A percentile compares a stretch with the other conserved stretches of the same genome.
Evolutionary conservation across 2,329 filamentous ascomycete species (phyloP).

Genomic region (Penicillium sp.): DNA sequence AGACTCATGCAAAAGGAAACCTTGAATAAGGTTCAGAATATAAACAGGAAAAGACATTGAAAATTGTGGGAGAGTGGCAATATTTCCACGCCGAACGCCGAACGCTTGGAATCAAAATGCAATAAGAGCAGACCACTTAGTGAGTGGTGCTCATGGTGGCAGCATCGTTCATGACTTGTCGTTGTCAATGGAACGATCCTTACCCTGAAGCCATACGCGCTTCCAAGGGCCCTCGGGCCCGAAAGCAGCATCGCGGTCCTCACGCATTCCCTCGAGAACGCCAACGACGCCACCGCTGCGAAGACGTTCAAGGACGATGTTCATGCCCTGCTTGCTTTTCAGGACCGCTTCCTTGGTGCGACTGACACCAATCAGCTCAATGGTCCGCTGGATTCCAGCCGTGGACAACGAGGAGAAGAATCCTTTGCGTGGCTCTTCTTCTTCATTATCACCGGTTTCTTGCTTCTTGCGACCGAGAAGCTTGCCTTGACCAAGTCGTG

Average conservation of each 20-base stretch:
- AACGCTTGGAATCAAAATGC: conserved; percentile 24
- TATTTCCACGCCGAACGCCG: conserved; percentile 22
- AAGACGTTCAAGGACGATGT: conserved; percentile 64
- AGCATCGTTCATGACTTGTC: conserved; percentile 24
- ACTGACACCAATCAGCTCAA: conserved; percentile 63
- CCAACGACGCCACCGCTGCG: conserved; percentile 66
- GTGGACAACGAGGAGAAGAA: conserved; percentile 63
- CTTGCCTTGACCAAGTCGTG: conserved; percentile 60
- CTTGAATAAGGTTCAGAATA: conserved; percentile 15
- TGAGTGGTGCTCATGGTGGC: not conserved
- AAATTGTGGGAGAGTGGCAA: conserved; percentile 25
- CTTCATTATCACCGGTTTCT: conserved; percentile 47
- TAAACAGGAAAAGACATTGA: not conserved
- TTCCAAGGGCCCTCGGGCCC: conserved; percentile 45
- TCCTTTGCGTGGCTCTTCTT: conserved; percentile 55
- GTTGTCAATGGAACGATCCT: conserved; percentile 27
- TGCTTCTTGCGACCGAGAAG: conserved; percentile 47
- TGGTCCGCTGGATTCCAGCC: conserved; percentile 61
- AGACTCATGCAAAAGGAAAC: conserved; percentile 15
- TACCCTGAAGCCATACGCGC: conserved; percentile 42
- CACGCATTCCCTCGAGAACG: conserved; percentile 70
- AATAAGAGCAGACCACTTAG: not conserved
- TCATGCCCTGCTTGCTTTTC: conserved; percentile 67
- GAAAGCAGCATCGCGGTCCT: conserved; percentile 54
- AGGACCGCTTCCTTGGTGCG: conserved; percentile 61